These are phyloP conservation scores for Apiotrichum sp. DNA, from an alignment of 1,284 basidiomycete species.

Conservation along the genomic window DNA sequence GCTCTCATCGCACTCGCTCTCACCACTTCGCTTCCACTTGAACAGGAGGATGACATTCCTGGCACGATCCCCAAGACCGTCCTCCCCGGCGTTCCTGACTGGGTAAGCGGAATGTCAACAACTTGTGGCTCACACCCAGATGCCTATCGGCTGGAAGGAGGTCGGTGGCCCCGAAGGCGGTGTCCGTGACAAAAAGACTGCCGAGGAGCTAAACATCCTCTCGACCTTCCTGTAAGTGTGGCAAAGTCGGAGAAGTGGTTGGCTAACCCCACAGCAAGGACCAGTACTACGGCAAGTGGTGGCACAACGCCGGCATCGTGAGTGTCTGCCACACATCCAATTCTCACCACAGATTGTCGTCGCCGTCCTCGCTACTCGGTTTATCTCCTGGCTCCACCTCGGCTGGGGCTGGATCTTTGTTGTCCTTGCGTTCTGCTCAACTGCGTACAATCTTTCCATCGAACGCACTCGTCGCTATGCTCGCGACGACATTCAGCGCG, in stretches of 20 bases:
- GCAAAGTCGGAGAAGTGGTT: no score
- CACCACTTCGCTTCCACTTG: no score
- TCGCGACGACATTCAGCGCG: slow-evolving; percentile 91
- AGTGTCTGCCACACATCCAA: slow-evolving; percentile 6
- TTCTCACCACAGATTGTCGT: slow-evolving; percentile 45
- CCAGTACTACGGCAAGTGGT: slow-evolving; percentile 84
- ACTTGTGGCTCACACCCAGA: slow-evolving; percentile 8
- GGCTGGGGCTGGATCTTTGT: slow-evolving; percentile 88
- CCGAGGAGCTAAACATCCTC: slow-evolving; percentile 58
- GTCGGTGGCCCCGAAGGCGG: slow-evolving; percentile 59
- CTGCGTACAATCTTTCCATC: slow-evolving; percentile 86
- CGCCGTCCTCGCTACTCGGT: slow-evolving; percentile 71
- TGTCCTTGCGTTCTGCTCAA: slow-evolving; percentile 71
- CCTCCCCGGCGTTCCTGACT: slow-evolving; percentile 33
- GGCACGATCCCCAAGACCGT: slow-evolving; percentile 35
- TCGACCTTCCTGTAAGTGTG: slow-evolving; percentile 31
- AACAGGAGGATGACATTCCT: slow-evolving; percentile 27
- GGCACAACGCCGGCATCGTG: slow-evolving; percentile 61
- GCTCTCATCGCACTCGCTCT: no score
- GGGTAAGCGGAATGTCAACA: slow-evolving; percentile 21
- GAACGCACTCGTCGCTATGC: slow-evolving; percentile 69
- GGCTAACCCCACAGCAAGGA: slow-evolving; percentile 49
- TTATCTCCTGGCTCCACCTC: slow-evolving; percentile 74
- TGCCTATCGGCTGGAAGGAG: slow-evolving; percentile 66
- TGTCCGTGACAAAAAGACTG: slow-evolving; percentile 56